Evolutionary conservation across 2,329 filamentous ascomycete species (phyloP).

Genomic region (Alternaria dauci): DNA sequence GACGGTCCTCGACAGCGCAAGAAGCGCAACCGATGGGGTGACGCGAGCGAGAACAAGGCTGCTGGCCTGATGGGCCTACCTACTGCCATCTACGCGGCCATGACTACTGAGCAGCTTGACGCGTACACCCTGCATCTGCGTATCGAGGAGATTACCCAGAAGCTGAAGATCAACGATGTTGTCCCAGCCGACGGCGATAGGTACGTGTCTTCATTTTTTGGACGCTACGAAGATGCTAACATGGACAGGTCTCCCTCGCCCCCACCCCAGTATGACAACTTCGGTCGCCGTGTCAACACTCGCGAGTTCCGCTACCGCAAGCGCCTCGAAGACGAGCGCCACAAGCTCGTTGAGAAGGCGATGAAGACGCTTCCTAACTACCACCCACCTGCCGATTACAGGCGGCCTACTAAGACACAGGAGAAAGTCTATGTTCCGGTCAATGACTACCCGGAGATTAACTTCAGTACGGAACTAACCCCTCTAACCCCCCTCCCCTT

Average conservation of each 20-base stretch:
- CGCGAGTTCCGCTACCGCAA: slow-evolving; percentile 98
- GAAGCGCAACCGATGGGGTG: slow-evolving; percentile 99
- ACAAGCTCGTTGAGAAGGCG: slow-evolving; percentile 98
- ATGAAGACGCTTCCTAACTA: slow-evolving; percentile 99
- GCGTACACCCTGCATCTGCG: slow-evolving; percentile 95
- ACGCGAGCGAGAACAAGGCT: slow-evolving; percentile 97
- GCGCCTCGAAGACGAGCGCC: slow-evolving; percentile 96
- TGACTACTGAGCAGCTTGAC: slow-evolving; percentile 98
- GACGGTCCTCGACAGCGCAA: slow-evolving; percentile 90
- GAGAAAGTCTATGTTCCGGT: slow-evolving; percentile 99
- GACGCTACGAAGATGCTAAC: slow-evolving; percentile 14
- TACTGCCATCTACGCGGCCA: slow-evolving; percentile 94
- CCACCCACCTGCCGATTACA: slow-evolving; percentile 97
- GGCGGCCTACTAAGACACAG: slow-evolving; percentile 98
- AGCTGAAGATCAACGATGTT: slow-evolving; percentile 98
- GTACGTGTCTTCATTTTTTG: slow-evolving; percentile 62
- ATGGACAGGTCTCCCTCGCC: slow-evolving; percentile 85
- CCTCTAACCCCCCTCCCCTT: slow-evolving; percentile 66
- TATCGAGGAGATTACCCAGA: slow-evolving; percentile 99
- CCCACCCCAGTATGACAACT: slow-evolving; percentile 97
- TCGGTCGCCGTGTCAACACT: slow-evolving; percentile 98
- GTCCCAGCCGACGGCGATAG: slow-evolving; percentile 95
- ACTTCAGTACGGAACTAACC: slow-evolving; percentile 99
- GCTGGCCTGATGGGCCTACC: slow-evolving; percentile 97
- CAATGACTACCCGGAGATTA: slow-evolving; percentile 99